Evolutionary conservation across 129 eudicot genomes (phyloP).

Genomic region (Escallonia herrerae): DNA sequence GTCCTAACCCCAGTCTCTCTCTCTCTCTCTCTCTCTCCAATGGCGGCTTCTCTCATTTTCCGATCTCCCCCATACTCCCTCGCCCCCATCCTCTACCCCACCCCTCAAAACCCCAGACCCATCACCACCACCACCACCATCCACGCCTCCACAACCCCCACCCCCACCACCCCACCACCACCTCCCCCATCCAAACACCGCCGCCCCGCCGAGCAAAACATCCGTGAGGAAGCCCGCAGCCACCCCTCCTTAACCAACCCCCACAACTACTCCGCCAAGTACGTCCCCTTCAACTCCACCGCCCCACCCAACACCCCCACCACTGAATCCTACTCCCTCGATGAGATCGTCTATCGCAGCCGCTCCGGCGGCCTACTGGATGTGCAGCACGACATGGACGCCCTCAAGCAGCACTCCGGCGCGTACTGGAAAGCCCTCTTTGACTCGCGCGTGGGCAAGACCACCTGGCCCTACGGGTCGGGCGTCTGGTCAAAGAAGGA

Average conservation of each 20-base stretch:
- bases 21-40: constrained; percentile 6
- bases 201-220: constrained; percentile 37
- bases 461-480: constrained; percentile 46
- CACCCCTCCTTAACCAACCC: constrained; percentile 7
- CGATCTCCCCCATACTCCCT: constrained; percentile 16
- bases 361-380: constrained; percentile 52
- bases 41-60: constrained; percentile 35
- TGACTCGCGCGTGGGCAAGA: constrained; percentile 47
- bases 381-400: constrained; percentile 41
- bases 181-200: constrained; percentile 21
- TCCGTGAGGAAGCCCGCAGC: constrained; percentile 46
- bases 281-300: constrained; percentile 47
- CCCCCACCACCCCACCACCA: constrained; percentile 1
- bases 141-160: constrained; percentile 20
- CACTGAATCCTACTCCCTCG: constrained; percentile 39
- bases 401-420: constrained; percentile 28
- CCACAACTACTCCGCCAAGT: constrained; percentile 42
- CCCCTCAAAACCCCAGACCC: constrained; percentile 13
- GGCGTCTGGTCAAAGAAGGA: constrained; percentile 58
- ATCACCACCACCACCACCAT: constrained; percentile 11
- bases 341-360: constrained; percentile 46
- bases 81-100: neutral
- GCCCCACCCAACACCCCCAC: constrained; percentile 20
- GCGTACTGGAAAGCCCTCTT: constrained; percentile 40
- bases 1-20: neutral